phyloP scores from a whole-genome alignment of 2,329 filamentous ascomycete genomes.

The Pseudogymnoascus sp. region DNA sequence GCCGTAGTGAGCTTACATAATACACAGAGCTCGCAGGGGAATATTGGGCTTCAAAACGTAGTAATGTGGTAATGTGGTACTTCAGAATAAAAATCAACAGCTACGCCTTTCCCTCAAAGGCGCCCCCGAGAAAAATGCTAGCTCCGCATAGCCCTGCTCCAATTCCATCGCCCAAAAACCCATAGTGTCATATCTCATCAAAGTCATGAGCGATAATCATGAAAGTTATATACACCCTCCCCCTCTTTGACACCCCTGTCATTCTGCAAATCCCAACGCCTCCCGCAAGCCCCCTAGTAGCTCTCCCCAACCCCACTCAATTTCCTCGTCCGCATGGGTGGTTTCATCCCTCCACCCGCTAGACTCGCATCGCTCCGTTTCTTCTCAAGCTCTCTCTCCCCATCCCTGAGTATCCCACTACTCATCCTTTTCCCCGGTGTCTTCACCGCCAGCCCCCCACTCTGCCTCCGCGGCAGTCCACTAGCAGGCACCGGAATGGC shows the following conservation, averaged over 20 bases:
- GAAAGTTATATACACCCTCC: background rate
- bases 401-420: conserved; percentile 19
- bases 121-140: background rate
- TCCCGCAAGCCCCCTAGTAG: conserved; percentile 34
- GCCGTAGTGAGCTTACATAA: background rate
- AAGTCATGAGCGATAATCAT: conserved; percentile 9
- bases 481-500: conserved; percentile 41
- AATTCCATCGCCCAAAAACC: conserved; percentile 4
- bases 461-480: conserved; percentile 43
- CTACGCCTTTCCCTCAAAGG: background rate
- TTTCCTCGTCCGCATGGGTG: conserved; percentile 33
- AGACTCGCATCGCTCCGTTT: background rate
- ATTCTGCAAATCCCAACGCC: conserved; percentile 5
- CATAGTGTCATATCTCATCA: conserved; percentile 7
- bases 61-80: background rate
- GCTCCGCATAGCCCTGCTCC: background rate
- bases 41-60: background rate
- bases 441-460: conserved; percentile 33
- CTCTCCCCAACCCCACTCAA: conserved; percentile 50
- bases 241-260: background rate
- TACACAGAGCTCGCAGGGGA: background rate
- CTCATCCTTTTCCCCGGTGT: conserved; percentile 22
- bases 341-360: conserved; percentile 22
- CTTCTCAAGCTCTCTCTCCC: conserved; percentile 19
- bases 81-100: background rate